Base-by-base conservation (phyloP, 306 rosid genomes). In the Urtica urens region DNA sequence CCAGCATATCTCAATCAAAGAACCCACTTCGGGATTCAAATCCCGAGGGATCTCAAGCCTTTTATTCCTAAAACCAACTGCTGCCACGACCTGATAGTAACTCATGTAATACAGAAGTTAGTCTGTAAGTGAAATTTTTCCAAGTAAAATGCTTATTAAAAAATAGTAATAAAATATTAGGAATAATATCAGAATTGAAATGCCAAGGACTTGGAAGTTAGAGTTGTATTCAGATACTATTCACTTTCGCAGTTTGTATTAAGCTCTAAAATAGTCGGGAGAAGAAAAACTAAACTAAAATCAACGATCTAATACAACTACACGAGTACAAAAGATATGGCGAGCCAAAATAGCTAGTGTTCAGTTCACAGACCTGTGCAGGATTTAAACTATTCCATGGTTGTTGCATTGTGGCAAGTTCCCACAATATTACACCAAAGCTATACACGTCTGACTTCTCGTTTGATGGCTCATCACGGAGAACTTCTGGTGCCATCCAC, bases 401-500 rank as follows among this genome's bases (percentile, higher is more conserved):
- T 63, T 78, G 93, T 73, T 82, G 99, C 80, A 82, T 41, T 10
- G 99, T 78, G 41, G 86, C 78, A 44, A 85, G 59, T 73, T 92
- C 99, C 99, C 99, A 92, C 72, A 92, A 70, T 62, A 92, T 92
- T 50, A 92, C 74, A 50, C 96, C 99, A 65, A 82, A 92, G 70
- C 99, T 92, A 74, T 92, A 92, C 62, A 92, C 69, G 69, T 92
- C 99, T 22, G 94, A 85, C 64, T 85, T 92, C 70, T 92, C 99
- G 72, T 92, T 82, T 64, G 99, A 85, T 9, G 83, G 99, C 62
- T 85, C 99, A 38, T 92, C 94, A 28, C 99, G 93, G 52, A 92
- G 94, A 68, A 92, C 99, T 76, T 92, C 99, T n/a, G 96, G 99
- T 49, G 99, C 99, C 99, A 92, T 82, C 96, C 99, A 92, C 67